Conservation (phyloP, 345 rosid species). For the Dimocarpus longan region DNA sequence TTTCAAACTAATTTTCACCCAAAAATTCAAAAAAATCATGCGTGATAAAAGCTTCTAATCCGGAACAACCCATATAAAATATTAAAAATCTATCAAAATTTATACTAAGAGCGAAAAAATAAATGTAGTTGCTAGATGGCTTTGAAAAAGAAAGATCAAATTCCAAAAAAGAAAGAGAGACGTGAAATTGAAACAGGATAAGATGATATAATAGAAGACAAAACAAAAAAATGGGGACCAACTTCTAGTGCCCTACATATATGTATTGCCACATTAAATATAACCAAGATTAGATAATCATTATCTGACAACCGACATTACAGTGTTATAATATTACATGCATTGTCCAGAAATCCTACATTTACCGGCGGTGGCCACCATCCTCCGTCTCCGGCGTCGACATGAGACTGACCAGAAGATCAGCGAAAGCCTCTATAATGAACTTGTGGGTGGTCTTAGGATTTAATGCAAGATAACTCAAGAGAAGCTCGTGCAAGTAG, state of each 20-base stretch:
- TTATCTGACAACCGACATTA: constrained; percentile 11
- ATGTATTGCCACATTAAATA: constrained; percentile 16
- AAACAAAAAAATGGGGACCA: constrained; percentile 17
- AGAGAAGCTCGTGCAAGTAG: constrained; percentile 73
- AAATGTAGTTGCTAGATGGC: neutral
- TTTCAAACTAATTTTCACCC: neutral
- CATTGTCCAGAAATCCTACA: constrained; percentile 11
- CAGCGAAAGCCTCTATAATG: constrained; percentile 78
- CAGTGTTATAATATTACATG: constrained; percentile 16
- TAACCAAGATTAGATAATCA: constrained; percentile 19
- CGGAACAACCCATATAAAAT: neutral
- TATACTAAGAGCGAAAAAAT: neutral
- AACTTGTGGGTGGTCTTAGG: constrained; percentile 67
- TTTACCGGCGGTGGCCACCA: constrained; percentile 1
- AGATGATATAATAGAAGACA: constrained; percentile 12
- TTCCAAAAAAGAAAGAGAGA: neutral
- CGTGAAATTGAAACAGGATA: neutral
- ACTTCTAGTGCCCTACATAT: constrained; percentile 18
- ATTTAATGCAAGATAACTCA: constrained; percentile 71
- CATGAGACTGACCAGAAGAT: constrained; percentile 70
- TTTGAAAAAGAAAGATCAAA: neutral
- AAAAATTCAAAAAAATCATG: neutral
- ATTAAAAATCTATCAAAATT: too few relatives aligned
- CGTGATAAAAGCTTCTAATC: neutral
- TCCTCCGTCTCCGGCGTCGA: constrained; percentile 20